Percentiles rank a stretch among this genome's conserved stretches.
These are phyloP conservation scores for Phialophora macrospora DNA, from an alignment of 2,329 filamentous ascomycete species.

Conservation along the genomic window DNA sequence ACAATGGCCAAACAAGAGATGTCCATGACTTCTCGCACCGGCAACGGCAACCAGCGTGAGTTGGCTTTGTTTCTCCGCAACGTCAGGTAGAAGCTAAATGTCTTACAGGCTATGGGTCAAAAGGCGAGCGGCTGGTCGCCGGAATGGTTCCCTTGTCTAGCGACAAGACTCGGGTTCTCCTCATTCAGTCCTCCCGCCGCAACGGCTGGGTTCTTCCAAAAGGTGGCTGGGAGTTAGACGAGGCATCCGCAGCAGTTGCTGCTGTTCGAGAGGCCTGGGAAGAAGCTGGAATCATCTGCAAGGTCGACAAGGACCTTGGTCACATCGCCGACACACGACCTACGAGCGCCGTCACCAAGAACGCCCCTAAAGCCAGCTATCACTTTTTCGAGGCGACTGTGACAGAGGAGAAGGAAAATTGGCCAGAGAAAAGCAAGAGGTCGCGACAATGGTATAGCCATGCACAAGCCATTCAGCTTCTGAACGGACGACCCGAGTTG, in stretches of 20 bases:
- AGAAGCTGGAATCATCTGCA: slow-evolving; percentile 89
- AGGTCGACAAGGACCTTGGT: slow-evolving; percentile 82
- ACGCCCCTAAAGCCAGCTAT: slow-evolving; percentile 68
- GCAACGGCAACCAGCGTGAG: slow-evolving; percentile 57
- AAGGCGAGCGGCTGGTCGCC: slow-evolving; percentile 92
- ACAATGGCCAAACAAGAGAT: slow-evolving; percentile 33
- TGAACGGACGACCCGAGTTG: slow-evolving; percentile 81
- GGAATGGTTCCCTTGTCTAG: slow-evolving; percentile 87
- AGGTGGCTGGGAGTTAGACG: slow-evolving; percentile 96
- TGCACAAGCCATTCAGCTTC: slow-evolving; percentile 74
- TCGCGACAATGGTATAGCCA: slow-evolving; percentile 89
- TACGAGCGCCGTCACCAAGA: slow-evolving; percentile 55
- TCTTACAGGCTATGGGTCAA: slow-evolving; percentile 78
- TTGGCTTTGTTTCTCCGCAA: slow-evolving; percentile 29
- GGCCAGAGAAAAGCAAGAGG: slow-evolving; percentile 94
- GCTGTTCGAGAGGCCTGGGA: slow-evolving; percentile 93
- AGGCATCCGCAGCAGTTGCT: slow-evolving; percentile 83
- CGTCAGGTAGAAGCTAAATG: slow-evolving; percentile 19
- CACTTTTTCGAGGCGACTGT: slow-evolving; percentile 81
- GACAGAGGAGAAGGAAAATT: slow-evolving; percentile 78
- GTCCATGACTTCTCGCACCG: slow-evolving; percentile 54
- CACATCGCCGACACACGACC: slow-evolving; percentile 80
- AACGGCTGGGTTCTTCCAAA: slow-evolving; percentile 97
- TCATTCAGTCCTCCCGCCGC: slow-evolving; percentile 90
- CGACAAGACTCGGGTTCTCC: slow-evolving; percentile 84